Conservation (phyloP, 192 early-diverging fungal species). For the Coemansia sp. region DNA sequence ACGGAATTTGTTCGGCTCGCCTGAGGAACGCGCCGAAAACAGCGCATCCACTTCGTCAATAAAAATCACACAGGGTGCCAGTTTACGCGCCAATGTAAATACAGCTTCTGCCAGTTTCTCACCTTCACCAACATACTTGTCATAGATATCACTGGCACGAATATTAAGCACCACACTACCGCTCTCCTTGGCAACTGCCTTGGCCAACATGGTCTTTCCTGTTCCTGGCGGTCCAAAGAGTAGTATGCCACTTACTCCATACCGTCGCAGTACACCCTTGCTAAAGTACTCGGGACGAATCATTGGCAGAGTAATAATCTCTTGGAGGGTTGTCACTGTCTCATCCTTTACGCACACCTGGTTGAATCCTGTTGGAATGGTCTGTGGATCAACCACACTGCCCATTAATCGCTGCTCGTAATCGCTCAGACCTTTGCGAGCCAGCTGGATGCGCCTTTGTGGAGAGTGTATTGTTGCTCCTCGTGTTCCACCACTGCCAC, state of each 20-base stretch:
- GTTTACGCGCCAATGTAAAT: conserved; percentile 87
- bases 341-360: conserved; percentile 73
- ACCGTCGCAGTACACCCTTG: conserved; percentile 65
- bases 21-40: conserved; percentile 68
- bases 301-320: conserved; percentile 76
- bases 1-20: conserved; percentile 60
- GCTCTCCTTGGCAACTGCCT: conserved; percentile 80
- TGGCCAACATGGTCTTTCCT: conserved; percentile 83
- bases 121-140: conserved; percentile 93
- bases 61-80: conserved; percentile 95
- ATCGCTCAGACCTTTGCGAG: conserved; percentile 53
- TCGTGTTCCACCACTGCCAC: conserved; percentile 7
- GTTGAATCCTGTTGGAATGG: conserved; percentile 58
- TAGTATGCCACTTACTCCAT: conserved; percentile 74
- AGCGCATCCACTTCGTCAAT: conserved; percentile 94
- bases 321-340: conserved; percentile 85
- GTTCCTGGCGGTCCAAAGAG: conserved; percentile 86
- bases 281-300: conserved; percentile 75
- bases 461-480: conserved; percentile 12
- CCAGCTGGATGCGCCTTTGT: conserved; percentile 45
- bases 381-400: conserved; percentile 76
- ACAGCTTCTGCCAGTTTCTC: conserved; percentile 95
- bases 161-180: conserved; percentile 77
- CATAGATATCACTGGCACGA: conserved; percentile 72
- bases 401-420: conserved; percentile 77